Conservation (phyloP, 306 rosid genomes). For the Ormosia semicastrata region DNA sequence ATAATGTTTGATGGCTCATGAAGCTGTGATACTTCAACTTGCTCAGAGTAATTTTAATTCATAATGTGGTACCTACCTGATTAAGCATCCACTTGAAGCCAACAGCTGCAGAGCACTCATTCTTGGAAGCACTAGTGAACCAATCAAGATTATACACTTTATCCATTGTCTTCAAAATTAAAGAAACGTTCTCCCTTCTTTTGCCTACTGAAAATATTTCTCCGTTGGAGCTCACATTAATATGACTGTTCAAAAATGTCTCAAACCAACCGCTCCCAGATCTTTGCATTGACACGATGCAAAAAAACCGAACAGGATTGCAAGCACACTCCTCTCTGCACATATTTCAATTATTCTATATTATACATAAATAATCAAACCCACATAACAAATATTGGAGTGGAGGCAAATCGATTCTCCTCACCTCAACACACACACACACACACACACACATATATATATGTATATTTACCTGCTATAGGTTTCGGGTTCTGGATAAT, state of each 20-base stretch:
- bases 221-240: constrained; percentile 78
- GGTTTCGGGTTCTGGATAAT: constrained; percentile 50
- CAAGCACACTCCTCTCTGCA: constrained; percentile 69
- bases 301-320: constrained; percentile 70
- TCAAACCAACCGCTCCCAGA: constrained; percentile 97
- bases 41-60: not conserved
- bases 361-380: not conserved
- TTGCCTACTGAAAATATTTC: constrained; percentile 68
- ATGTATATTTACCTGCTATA: constrained; percentile 30
- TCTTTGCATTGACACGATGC: constrained; percentile 75
- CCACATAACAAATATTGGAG: not conserved
- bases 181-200: constrained; percentile 68
- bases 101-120: constrained; percentile 84
- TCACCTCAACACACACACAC: not conserved
- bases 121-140: constrained; percentile 82
- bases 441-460: not conserved
- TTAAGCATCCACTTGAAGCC: constrained; percentile 98
- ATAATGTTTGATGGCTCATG: not conserved
- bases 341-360: constrained; percentile 21
- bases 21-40: not conserved
- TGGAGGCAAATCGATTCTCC: not conserved
- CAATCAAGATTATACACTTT: constrained; percentile 77
- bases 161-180: constrained; percentile 67
- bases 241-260: constrained; percentile 75
- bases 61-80: constrained; percentile 49